Percentiles rank a stretch among this genome's conserved stretches.
These are phyloP conservation scores for Entomortierella lignicola DNA, from an alignment of 192 early-diverging fungal species.

Conservation along the genomic window DNA sequence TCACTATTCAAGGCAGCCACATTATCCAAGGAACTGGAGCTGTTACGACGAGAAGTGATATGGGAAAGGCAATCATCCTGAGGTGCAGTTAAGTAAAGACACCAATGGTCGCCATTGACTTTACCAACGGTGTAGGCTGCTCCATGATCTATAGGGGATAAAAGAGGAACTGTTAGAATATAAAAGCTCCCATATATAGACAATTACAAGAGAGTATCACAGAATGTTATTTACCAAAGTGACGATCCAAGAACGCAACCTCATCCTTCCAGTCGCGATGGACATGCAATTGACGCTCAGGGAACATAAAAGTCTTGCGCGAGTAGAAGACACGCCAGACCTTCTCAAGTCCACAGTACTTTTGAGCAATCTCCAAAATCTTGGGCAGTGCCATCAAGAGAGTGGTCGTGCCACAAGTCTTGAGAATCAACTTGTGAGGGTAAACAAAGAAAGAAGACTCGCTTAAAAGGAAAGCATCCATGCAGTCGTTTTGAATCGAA, in stretches of 20 bases:
- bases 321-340: slow-evolving; percentile 93
- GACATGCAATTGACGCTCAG: slow-evolving; percentile 86
- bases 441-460: slow-evolving; percentile 99
- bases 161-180: neutral
- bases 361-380: slow-evolving; percentile 85
- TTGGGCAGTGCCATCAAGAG: slow-evolving; percentile 88
- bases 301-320: slow-evolving; percentile 97
- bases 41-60: slow-evolving; percentile 50
- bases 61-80: slow-evolving; percentile 57
- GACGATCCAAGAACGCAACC: slow-evolving; percentile 76
- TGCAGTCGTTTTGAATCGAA: slow-evolving; percentile 82
- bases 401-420: slow-evolving; percentile 98
- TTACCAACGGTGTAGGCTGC: slow-evolving; percentile 94
- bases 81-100: slow-evolving; percentile 89
- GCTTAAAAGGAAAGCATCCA: slow-evolving; percentile 94
- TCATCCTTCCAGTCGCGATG: slow-evolving; percentile 95
- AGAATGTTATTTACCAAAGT: slow-evolving; percentile 59
- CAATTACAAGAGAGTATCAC: neutral
- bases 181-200: neutral
- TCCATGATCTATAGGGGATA: slow-evolving; percentile 62
- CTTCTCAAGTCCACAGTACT: slow-evolving; percentile 69
- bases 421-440: slow-evolving; percentile 93
- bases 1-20: too few species aligned
- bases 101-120: slow-evolving; percentile 97
- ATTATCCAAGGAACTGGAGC: slow-evolving; percentile 56